These are phyloP conservation scores for Tuber umbilicatum DNA, from an alignment of 495 filamentous ascomycete genomes.

Conservation along the genomic window DNA sequence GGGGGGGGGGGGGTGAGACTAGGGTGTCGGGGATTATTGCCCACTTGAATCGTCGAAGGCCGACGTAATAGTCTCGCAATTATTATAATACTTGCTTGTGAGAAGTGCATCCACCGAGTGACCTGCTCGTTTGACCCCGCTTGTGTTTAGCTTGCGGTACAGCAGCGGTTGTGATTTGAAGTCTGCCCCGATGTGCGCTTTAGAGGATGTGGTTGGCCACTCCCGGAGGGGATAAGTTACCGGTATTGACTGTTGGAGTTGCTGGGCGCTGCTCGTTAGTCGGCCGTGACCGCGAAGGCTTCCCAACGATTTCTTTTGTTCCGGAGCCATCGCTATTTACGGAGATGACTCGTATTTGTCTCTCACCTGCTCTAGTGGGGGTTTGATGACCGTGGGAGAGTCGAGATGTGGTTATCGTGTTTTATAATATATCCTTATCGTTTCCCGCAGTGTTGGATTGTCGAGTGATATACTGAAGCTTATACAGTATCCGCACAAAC, in stretches of 20 bases:
- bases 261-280: too few relatives aligned
- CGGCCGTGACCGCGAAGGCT: neutral
- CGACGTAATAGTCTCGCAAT: neutral
- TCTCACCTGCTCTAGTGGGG: too few relatives aligned
- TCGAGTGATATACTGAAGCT: neutral
- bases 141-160: too few relatives aligned
- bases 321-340: neutral
- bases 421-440: neutral
- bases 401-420: neutral
- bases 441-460: neutral
- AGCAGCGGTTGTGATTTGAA: neutral
- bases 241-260: neutral
- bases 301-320: neutral
- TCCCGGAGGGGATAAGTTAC: neutral
- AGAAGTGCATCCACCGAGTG: neutral
- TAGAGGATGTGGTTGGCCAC: neutral
- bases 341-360: neutral
- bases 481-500: neutral
- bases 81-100: neutral
- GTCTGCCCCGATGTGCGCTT: neutral
- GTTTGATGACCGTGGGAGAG: neutral
- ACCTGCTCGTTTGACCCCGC: neutral
- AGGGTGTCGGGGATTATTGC: neutral
- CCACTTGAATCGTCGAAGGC: neutral
- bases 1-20: too few relatives aligned